A percentile compares a stretch with the other conserved stretches of the same genome.
Evolutionary conservation across 2,329 filamentous ascomycete genomes (phyloP).

Genomic region (Metarhizium sp.): DNA sequence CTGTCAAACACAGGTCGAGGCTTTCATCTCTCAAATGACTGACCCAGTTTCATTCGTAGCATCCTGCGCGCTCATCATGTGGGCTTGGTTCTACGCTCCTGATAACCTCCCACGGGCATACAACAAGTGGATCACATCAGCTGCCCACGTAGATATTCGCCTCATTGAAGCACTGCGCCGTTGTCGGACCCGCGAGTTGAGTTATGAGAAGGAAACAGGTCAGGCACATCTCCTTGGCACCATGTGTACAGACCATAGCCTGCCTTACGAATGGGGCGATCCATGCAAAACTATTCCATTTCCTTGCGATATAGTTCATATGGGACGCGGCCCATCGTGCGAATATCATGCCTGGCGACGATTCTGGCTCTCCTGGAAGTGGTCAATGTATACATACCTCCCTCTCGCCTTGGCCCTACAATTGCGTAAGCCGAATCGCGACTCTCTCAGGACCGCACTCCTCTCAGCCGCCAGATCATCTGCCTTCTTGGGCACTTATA

Average conservation of each 20-base stretch:
- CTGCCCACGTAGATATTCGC: slow-evolving; percentile 64
- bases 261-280: slow-evolving; percentile 64
- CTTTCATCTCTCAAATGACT: slow-evolving; percentile 28
- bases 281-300: slow-evolving; percentile 61
- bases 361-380: slow-evolving; percentile 60
- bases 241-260: slow-evolving; percentile 63
- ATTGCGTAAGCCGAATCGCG: slow-evolving; percentile 36
- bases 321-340: slow-evolving; percentile 64
- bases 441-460: slow-evolving; percentile 42
- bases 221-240: slow-evolving; percentile 56
- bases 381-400: slow-evolving; percentile 68
- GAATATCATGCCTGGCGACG: slow-evolving; percentile 64
- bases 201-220: slow-evolving; percentile 66
- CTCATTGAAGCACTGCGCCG: slow-evolving; percentile 66
- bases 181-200: slow-evolving; percentile 51
- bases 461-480: slow-evolving; percentile 60
- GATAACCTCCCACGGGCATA: slow-evolving; percentile 62
- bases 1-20: slow-evolving; percentile 16
- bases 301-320: slow-evolving; percentile 77
- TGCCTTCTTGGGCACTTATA: slow-evolving; percentile 68
- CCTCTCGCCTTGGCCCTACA: slow-evolving; percentile 62
- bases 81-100: slow-evolving; percentile 76
- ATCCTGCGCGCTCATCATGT: slow-evolving; percentile 73
- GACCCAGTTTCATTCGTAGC: slow-evolving; percentile 63
- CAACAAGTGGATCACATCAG: slow-evolving; percentile 72